These are phyloP conservation scores for Rhynchospora breviuscula DNA, from an alignment of 176 grass and related monocot species.

Conservation along the genomic window DNA sequence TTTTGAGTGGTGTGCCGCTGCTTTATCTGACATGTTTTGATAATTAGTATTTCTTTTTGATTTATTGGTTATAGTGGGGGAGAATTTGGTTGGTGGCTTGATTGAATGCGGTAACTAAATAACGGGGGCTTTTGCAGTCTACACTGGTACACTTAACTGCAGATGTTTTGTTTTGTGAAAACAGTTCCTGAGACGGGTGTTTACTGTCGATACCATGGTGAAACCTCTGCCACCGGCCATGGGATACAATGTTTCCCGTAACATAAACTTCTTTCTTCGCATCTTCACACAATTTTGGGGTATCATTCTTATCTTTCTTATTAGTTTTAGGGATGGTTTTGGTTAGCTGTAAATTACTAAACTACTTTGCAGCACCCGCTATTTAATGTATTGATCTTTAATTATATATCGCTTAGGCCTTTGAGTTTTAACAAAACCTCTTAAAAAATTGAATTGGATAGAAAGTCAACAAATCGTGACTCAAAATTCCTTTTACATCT, in stretches of 20 bases:
- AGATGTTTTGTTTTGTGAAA: slow-evolving; percentile 19
- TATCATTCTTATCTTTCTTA: slow-evolving; percentile 36
- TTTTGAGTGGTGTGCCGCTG: too few species aligned
- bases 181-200: slow-evolving; percentile 83
- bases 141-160: not conserved
- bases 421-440: not conserved
- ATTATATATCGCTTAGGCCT: not conserved
- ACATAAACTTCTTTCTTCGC: slow-evolving; percentile 72
- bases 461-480: not conserved
- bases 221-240: slow-evolving; percentile 94
- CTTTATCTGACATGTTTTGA: too few species aligned
- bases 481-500: not conserved
- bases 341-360: not conserved
- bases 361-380: not conserved
- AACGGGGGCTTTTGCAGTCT: too few species aligned
- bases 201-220: slow-evolving; percentile 85
- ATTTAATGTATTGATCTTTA: not conserved
- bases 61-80: too few species aligned
- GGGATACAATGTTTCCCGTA: slow-evolving; percentile 80
- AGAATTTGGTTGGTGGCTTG: too few species aligned
- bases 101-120: not conserved
- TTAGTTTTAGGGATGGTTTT: slow-evolving; percentile 20
- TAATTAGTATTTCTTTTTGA: too few species aligned
- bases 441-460: not conserved
- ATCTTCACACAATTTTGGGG: slow-evolving; percentile 99